Base-by-base conservation (phyloP, 2,329 filamentous ascomycete species). In the Fusarium incarnatum region DNA sequence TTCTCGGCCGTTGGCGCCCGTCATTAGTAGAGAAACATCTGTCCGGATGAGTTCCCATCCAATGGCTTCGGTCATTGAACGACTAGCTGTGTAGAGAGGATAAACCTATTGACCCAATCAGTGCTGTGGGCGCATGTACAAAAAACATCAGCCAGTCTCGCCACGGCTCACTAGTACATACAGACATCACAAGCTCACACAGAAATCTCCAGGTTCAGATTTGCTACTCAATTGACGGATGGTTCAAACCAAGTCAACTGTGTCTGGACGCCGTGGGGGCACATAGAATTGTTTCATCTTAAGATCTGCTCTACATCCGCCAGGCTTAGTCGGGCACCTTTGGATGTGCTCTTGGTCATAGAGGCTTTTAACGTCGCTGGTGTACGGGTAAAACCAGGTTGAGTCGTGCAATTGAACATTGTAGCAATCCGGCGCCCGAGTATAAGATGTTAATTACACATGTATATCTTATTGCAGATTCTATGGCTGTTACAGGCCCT, bases 351-450 rank as follows among this genome's bases (percentile, higher is more conserved):
- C 6, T 7, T 4, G 18, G 9, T 7, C 16, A 2, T 12, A 12
- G 9, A 9, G 16, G 5, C 11, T 18, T 37, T 6, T 2, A 7
- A 37, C 18, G 18, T 37, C 34, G 18, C 34, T 37, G 18, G 10
- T 12, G 10, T n/a, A 11, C 34, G 18, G n/a, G 3, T 7, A 11
- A n/a, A n/a, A 10, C n/a, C 10, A 1, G 18, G 0, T n/a, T 7
- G 6, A 6, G 18, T 4, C 18, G 10, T 37, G 34, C 10, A 12
- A 4, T n/a, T n/a, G 3, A n/a, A 4, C 5, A n/a, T 4, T n/a
- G 10, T 37, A 10, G 18, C 10, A 37, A 4, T 0, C 6, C 3
- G 2, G 6, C 5, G 3, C 6, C 10, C 18, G 6, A n/a, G 10
- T n/a, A n/a, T n/a, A 8, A 5, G 15, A 34, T 34, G 0, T 34